Evolutionary conservation across 371 early-diverging fungal genomes (phyloP), one percentile per base, ranked within the genome.

Genomic region (Fennellomyces sp.): DNA sequence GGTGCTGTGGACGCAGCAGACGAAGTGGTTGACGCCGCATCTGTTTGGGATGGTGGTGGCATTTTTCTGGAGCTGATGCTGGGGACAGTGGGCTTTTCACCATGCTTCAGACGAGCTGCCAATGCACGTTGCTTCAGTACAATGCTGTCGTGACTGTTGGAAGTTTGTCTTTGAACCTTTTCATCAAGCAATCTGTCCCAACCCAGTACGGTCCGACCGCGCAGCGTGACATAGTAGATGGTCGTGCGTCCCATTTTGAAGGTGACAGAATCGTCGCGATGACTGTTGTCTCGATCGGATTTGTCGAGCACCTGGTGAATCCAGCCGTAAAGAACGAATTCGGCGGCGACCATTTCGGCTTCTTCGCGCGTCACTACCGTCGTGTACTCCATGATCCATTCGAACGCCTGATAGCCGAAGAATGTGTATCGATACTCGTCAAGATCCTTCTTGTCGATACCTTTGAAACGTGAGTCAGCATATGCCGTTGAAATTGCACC

Each of bases 311-410:
- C 62, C 36, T 75, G 81, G 31, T 66, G 67, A 45, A 91, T 81
- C 77, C 88, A 87, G 2, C 81, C 83, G 25, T 72, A 73, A 1
- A 70, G 61, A 10, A 88, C 64, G 72, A 88, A 84, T 56, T 81
- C 78, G n/a, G 74, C 65, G 3, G 83, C 84, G 26, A 89, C 70
- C 13, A 68, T 54, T 21, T 80, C 66, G 0, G 87, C 84, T 60
- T 90, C 91, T 55, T 83, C 80, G 15, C 70, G 71, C 33, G 82
- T 76, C 17, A 88, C 78, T 12, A 81, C 83, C 0, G 85, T 78
- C 0, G 87, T 82, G 53, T 84, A 78, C 42, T 83, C 84, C 51
- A 81, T 67, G 29, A 91, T 75, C 88, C 88, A 89, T 38, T 85
- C 88, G 60, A 69, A 71, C 35, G 73, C 71, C 19, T 76, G 77